Conservation (phyloP, 768 basidiomycete genomes). For the Gloeopeniophorella convolvens region DNA sequence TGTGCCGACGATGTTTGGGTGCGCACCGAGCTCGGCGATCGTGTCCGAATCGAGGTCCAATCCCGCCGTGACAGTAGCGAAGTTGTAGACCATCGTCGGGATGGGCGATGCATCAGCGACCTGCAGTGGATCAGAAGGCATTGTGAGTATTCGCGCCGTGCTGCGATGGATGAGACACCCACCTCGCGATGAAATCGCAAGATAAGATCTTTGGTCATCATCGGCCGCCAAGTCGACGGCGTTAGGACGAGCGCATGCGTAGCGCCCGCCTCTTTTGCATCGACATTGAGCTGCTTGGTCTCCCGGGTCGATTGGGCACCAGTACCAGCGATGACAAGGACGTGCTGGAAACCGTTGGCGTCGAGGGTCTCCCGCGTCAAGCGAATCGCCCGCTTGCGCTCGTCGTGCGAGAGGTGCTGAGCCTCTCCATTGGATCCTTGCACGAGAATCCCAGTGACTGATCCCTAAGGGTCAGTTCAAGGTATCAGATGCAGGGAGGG, state of each 20-base stretch:
- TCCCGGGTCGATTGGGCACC: conserved; percentile 77
- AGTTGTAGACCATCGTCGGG: conserved; percentile 80
- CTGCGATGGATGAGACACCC: conserved; percentile 14
- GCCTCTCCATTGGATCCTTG: conserved; percentile 76
- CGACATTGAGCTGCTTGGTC: conserved; percentile 59
- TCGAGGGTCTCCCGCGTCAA: conserved; percentile 68
- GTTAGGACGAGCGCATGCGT: conserved; percentile 70
- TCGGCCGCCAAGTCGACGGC: conserved; percentile 61
- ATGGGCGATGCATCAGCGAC: conserved; percentile 66
- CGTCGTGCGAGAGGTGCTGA: conserved; percentile 66
- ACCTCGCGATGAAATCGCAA: conserved; percentile 62
- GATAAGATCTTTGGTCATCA: conserved; percentile 58
- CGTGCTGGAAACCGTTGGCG: conserved; percentile 58
- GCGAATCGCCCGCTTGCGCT: conserved; percentile 55
- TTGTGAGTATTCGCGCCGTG: too few species aligned
- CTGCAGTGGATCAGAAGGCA: too few species aligned
- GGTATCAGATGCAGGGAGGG: conserved; percentile 9
- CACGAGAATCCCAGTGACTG: conserved; percentile 64
- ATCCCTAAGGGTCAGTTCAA: conserved; percentile 40
- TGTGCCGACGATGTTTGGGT: conserved; percentile 81
- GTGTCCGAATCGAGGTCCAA: conserved; percentile 80
- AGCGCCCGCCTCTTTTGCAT: conserved; percentile 80
- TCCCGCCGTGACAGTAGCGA: conserved; percentile 74
- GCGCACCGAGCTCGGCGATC: conserved; percentile 58
- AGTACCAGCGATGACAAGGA: conserved; percentile 74